Evolutionary conservation across 2,329 filamentous ascomycete species (phyloP).

Genomic region (Alternaria gansuensis): DNA sequence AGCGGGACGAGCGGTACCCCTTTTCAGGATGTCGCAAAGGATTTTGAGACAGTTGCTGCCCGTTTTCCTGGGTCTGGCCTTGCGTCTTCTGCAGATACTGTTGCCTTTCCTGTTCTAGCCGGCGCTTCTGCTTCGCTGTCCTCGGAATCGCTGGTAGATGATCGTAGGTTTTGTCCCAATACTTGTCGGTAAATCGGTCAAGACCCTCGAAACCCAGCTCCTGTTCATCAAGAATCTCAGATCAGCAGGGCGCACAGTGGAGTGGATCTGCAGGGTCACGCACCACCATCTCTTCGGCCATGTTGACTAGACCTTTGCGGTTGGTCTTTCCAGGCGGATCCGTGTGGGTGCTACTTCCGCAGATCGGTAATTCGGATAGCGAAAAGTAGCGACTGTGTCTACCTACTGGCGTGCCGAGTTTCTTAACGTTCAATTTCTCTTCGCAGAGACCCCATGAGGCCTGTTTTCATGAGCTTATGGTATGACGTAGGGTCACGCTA

Average conservation of each 20-base stretch:
- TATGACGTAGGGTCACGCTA: slow-evolving; percentile 19
- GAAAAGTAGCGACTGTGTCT: slow-evolving; percentile 5
- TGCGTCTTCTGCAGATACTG: slow-evolving; percentile 2
- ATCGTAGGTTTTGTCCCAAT: slow-evolving; percentile 42
- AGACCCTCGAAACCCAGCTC: slow-evolving; percentile 51
- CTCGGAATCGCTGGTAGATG: slow-evolving; percentile 25
- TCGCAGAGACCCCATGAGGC: slow-evolving; percentile 10
- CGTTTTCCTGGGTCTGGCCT: neutral
- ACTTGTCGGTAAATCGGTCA: slow-evolving; percentile 41
- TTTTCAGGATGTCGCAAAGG: slow-evolving; percentile 16
- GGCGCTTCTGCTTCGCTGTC: slow-evolving; percentile 19
- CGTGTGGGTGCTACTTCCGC: slow-evolving; percentile 18
- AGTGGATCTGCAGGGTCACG: slow-evolving; percentile 16
- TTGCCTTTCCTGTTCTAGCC: slow-evolving; percentile 21
- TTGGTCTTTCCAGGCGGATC: slow-evolving; percentile 29
- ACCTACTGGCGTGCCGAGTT: slow-evolving; percentile 6
- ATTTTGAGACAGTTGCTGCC: slow-evolving; percentile 5
- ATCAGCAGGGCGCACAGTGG: slow-evolving; percentile 21
- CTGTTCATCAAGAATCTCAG: slow-evolving; percentile 25
- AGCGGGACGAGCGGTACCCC: slow-evolving; percentile 14
- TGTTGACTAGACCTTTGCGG: slow-evolving; percentile 20
- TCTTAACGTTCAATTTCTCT: slow-evolving; percentile 6
- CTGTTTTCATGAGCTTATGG: slow-evolving; percentile 14
- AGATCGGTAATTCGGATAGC: slow-evolving; percentile 7
- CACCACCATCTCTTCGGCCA: slow-evolving; percentile 43